These are phyloP conservation scores for Daedaleopsis sinensis DNA, from an alignment of 768 basidiomycete genomes.

Conservation along the genomic window DNA sequence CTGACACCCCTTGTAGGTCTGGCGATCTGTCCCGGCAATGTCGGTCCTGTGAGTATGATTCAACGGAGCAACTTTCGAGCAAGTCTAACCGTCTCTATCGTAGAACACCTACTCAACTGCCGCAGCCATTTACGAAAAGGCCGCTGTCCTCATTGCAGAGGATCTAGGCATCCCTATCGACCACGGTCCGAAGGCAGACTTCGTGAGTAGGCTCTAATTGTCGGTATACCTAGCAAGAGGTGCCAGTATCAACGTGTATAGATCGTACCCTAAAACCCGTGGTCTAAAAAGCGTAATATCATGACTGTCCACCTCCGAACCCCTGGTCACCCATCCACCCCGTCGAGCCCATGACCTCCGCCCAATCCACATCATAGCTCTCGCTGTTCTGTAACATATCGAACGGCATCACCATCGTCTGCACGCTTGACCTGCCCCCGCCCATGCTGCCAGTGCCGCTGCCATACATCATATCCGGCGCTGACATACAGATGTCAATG, in stretches of 20 bases:
- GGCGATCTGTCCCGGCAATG: constrained; percentile 43
- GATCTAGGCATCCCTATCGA: constrained; percentile 41
- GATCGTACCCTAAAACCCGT: not conserved
- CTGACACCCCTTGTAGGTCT: constrained; percentile 35
- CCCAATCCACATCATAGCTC: constrained; percentile 26
- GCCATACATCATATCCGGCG: not conserved
- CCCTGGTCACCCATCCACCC: not conserved
- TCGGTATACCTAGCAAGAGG: not conserved
- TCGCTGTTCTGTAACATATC: constrained; percentile 25
- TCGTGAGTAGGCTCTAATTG: not conserved
- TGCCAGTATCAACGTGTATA: not conserved
- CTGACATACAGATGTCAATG: not conserved
- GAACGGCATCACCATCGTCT: constrained; percentile 25
- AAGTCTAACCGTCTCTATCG: not conserved
- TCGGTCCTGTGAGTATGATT: constrained; percentile 33
- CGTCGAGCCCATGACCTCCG: constrained; percentile 3
- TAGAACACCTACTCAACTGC: constrained; percentile 49
- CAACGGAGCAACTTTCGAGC: not conserved
- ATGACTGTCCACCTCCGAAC: not conserved
- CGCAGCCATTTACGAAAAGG: constrained; percentile 60
- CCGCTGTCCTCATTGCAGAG: constrained; percentile 58
- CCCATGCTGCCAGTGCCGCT: not conserved
- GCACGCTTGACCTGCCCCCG: not conserved
- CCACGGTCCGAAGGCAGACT: not conserved
- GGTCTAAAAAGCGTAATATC: not conserved